Evolutionary conservation across 2,329 filamentous ascomycete species (phyloP), one percentile per base, ranked within the genome.

Genomic region (Pezicula carpinea): DNA sequence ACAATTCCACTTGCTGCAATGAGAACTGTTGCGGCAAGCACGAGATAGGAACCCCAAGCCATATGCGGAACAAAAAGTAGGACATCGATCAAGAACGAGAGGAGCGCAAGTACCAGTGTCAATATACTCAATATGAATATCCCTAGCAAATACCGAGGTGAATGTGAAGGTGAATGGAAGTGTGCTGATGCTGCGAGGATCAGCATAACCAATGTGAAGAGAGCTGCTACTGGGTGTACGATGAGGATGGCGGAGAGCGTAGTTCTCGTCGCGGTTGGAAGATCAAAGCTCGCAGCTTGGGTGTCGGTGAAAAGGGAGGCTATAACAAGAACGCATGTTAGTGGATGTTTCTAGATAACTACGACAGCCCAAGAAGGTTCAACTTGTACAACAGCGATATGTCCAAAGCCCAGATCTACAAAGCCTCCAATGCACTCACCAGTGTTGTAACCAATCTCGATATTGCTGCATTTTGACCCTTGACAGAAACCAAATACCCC

Each of bases 41-140:
- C 91, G 56, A 97, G 81, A 76, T 92, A 99, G 50, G 91, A 90
- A 53, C 91, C 93, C 89, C 91, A 97, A 62, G 84, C 81, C 70
- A 96, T 72, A 67, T 97, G 91, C 40, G 93, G 93, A 14, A 96
- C 87, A 64, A 99, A 99, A 18, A 99, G 76, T 29, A 99, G 74
- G 21, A 97, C 88, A 67, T 99, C 93, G 59, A 97, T 84, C 21
- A 99, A 73, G 69, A 97, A 97, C 19, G 91, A 87, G 47, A 96
- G 76, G 1, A 96, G 76, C 39, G 88, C 85, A 54, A 93, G 78
- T 23, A 97, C 71, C 39, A 97, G 82, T 7, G 90, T 90, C 42
- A 95, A 78, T 52, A 97, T 82, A 48, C 87, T 85, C 57, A 97
- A 78, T 53, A 97, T 91, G 55, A 96, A 84, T 29, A 97, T 74